Evolutionary conservation across 495 filamentous ascomycete genomes (phyloP), one percentile per base, ranked within the genome.

Genomic region (Sordaria brevicollis): DNA sequence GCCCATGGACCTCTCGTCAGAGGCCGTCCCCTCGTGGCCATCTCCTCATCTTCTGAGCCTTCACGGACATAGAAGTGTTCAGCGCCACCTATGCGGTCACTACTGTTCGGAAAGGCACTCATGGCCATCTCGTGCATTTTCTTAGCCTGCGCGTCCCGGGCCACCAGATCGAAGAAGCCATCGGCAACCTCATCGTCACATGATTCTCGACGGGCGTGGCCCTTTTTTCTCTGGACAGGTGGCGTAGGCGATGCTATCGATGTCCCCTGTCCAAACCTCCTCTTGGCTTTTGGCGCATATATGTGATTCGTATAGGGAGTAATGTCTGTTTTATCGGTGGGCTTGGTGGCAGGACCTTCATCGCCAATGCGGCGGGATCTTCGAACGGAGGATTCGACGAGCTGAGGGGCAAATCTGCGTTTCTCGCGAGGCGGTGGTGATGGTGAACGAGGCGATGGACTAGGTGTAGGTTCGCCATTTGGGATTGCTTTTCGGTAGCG

Each of bases 111-210:
- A 72, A 84, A 84, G 38, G 82, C 82, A 65, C 81, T 80, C 78
- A 85, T 79, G 73, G 81, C 82, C 67, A 80, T 74, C 76, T 85
- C 80, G 49, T 83, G 76, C 68, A 85, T 75, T 76, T 94, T 89
- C 76, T 88, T 88, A 62, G 49, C 49, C 76, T 94, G 89, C 15
- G 91, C 91, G 70, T 91, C 89, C 67, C 85, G 86, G 41, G 91
- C 90, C 25, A 92, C 91, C 67, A 96, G 80, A 25, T 89, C 87
- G 19, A 94, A 85, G 43, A 96, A 79, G 73, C 93, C 93, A 13
- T 89, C 89, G 57, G 89, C 89, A 69, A 91, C 89, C 70, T 86
- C 83, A 38, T 89, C 89, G 78, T 94, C 89, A 66, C 88, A 89
- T 66, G 84, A 81, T 82, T 91, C 83, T 82, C 89, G 75, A 54